Base-by-base conservation (phyloP, 1,284 basidiomycete genomes). In the Puccinia brachypodii region DNA sequence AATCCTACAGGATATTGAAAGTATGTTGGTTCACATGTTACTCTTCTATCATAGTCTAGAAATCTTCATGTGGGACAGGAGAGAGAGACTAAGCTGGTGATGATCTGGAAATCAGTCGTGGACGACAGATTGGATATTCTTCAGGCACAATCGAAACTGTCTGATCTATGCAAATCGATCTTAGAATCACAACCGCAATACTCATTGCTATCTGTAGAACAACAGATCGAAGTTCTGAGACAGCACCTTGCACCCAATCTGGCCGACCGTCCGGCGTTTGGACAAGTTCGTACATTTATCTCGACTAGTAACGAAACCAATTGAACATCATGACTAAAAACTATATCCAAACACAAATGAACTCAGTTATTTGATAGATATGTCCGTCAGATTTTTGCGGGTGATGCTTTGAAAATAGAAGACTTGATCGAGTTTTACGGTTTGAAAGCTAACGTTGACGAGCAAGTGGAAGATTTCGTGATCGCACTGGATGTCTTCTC, bases 101-200 rank as follows among this genome's bases (percentile, higher is more conserved):
- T 69, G 14, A 28, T 62, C 14, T n/a, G 38, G 3, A 38, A 6
- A 14, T 77, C 28, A 87, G 87, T 84, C 1, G 86, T 89, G 71
- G 89, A 89, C 83, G 88, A 90, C 82, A 85, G 87, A 56, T 86
- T 90, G 56, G 89, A 90, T 82, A 83, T 89, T n/a, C 87, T 89
- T 83, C 87, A 87, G 28, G 91, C 93, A 77, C 89, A 90, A 56
- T 88, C 86, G 7, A 84, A 83, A 4, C 84, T 90, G 14, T 84
- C 84, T 3, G 83, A 77, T 0, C 58, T 83, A 9, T 85, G 86
- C 83, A 69, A 64, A 11, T 44, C 76, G 14, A 80, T 84, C 3
- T 74, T 80, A 31, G 42, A 72, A 60, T 80, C 78, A 9, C 78
- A 80, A 28, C 78, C 78, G n/a, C 78, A 80, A 50, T 73, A 80